Evolutionary conservation across 768 basidiomycete species (phyloP).

Genomic region (Tricholoma flavovirens): DNA sequence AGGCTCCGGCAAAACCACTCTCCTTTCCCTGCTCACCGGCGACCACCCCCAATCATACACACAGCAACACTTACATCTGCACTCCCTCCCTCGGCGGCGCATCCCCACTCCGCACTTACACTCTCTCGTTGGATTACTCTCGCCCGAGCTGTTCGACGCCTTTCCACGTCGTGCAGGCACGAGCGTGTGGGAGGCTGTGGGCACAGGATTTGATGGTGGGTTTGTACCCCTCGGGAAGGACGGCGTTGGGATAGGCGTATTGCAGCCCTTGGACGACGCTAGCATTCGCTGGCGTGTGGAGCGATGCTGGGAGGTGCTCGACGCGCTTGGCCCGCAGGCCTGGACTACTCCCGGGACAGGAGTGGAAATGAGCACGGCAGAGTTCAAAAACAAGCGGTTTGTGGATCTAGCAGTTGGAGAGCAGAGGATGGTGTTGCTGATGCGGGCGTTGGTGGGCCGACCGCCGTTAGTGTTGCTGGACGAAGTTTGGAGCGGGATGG

Average conservation of each 20-base stretch:
- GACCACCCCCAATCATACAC: constrained; percentile 95
- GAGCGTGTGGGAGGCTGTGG: constrained; percentile 74
- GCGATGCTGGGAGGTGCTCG: constrained; percentile 51
- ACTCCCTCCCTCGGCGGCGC: constrained; percentile 48
- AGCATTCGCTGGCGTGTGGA: constrained; percentile 30
- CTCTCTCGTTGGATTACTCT: constrained; percentile 69
- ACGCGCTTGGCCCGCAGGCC: constrained; percentile 52
- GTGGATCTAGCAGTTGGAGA: constrained; percentile 62
- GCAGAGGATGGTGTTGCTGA: constrained; percentile 76
- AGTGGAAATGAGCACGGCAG: constrained; percentile 19
- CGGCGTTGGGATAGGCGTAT: constrained; percentile 43
- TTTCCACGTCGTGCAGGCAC: constrained; percentile 73
- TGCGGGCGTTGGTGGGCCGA: constrained; percentile 76
- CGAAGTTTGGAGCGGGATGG: constrained; percentile 94
- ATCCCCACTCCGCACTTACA: constrained; percentile 67
- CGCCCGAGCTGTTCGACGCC: constrained; percentile 87
- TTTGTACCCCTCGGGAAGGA: constrained; percentile 50
- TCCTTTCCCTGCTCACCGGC: constrained; percentile 84
- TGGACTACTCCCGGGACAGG: constrained; percentile 29
- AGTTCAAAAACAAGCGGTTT: constrained; percentile 51
- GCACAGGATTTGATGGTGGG: constrained; percentile 84
- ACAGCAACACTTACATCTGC: constrained; percentile 41
- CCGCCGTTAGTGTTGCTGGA: constrained; percentile 80
- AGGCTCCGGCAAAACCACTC: constrained; percentile 95
- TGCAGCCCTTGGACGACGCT: constrained; percentile 28